A percentile compares a stretch with the other conserved stretches of the same genome.
phyloP scores from a whole-genome alignment of 495 filamentous ascomycete genomes.

The Aspergillus nidulans region DNA sequence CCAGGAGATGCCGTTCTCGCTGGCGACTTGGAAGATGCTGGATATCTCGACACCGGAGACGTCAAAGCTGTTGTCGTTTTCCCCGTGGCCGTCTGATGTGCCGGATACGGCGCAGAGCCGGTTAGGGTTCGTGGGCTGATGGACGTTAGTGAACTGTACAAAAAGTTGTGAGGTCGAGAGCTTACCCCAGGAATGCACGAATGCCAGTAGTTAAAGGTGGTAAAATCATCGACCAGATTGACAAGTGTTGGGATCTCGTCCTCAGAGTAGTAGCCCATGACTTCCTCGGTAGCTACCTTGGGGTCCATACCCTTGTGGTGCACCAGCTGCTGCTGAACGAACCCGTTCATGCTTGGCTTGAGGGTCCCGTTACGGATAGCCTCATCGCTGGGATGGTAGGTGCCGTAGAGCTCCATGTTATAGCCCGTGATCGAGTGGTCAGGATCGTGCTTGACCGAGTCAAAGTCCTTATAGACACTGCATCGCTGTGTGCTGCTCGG shows the following conservation, averaged over 20 bases:
- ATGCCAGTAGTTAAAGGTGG: slow-evolving; percentile 50
- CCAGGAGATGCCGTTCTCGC: slow-evolving; percentile 41
- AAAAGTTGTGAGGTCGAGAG: neutral
- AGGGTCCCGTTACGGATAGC: slow-evolving; percentile 31
- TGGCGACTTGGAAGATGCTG: slow-evolving; percentile 45
- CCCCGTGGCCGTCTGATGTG: slow-evolving; percentile 44
- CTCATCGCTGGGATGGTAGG: slow-evolving; percentile 36
- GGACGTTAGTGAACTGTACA: neutral
- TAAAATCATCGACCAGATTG: slow-evolving; percentile 44
- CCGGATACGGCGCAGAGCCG: slow-evolving; percentile 41
- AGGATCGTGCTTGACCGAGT: slow-evolving; percentile 45
- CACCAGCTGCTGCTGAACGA: slow-evolving; percentile 45
- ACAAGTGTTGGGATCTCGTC: slow-evolving; percentile 44
- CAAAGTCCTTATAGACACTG: slow-evolving; percentile 37
- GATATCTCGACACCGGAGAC: slow-evolving; percentile 31
- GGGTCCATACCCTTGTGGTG: slow-evolving; percentile 23
- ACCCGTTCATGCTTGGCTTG: slow-evolving; percentile 36
- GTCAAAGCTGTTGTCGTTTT: slow-evolving; percentile 41
- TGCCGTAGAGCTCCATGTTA: slow-evolving; percentile 49
- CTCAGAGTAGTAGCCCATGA: slow-evolving; percentile 48
- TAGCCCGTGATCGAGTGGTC: slow-evolving; percentile 47
- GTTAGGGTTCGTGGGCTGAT: slow-evolving; percentile 45
- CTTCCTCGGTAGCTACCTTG: slow-evolving; percentile 39
- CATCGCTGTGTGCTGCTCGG: slow-evolving; percentile 32
- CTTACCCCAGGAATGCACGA: slow-evolving; percentile 44